Base-by-base conservation (phyloP, 176 grass and related monocot genomes). In the Otatea glauca region DNA sequence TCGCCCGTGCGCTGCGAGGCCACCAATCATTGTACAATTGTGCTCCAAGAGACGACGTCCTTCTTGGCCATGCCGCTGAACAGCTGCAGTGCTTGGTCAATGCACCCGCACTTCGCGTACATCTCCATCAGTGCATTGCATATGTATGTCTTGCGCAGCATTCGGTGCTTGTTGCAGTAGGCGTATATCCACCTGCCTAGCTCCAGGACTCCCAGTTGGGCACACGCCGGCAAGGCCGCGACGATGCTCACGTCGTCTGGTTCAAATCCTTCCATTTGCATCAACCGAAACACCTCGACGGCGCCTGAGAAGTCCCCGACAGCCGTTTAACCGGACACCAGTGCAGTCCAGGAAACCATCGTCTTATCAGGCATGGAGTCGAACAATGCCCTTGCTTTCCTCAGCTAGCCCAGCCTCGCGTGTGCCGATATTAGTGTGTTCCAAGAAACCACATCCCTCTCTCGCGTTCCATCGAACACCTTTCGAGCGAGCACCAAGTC, bases 1-100 rank as follows among this genome's bases (percentile, higher is more conserved):
- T 71, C 87, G 79, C 7, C 87, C 87, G 34, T 94, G 92, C 3
- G 69, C 74, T 6, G 90, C 92, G 4, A 92, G 85, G 37, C 87
- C 90, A 0, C 35, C 48, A 17, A 92, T 90, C 42, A 64, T 82
- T 17, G 90, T 92, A 1, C 29, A 29, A 1, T 29, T 29, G 29
- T 29, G 85, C 92, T 90, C 90, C 92, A 94, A 0, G 92, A 90
- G 63, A 94, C 80, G 63, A 94, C 90, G 16, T 94, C 92, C 69
- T 78, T 92, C 5, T 83, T 69, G 3, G 47, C 32, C 85, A 85
- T 81, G 24, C 80, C 82, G 0, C 72, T n/a, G 78, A 94, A 92
- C 41, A 94, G 53, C 72, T 86, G 89, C 35, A 79, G 61, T 0
- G 89, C 78, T 75, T 89, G 68, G 39, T 88, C 89, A 16, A 92